Percentiles rank a stretch among this genome's conserved stretches.
phyloP scores from a whole-genome alignment of 352 stramenopile species.

The Phytophthora sojae region DNA sequence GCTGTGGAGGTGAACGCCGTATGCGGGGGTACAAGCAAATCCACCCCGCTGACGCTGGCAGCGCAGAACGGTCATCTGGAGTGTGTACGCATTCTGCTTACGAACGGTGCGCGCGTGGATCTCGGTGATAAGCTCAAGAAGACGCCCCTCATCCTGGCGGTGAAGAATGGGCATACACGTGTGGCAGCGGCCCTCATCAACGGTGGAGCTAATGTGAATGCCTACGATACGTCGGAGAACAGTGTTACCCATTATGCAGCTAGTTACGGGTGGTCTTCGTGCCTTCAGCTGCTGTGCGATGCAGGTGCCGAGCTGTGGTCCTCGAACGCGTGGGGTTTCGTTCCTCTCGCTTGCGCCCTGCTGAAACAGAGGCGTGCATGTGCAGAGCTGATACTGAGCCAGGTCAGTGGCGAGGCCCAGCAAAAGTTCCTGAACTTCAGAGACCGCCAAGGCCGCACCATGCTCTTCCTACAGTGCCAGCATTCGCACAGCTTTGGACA shows the following conservation, averaged over 20 bases:
- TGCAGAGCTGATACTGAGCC: slow-evolving; percentile 72
- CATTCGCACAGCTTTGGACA: slow-evolving; percentile 68
- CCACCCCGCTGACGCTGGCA: slow-evolving; percentile 66
- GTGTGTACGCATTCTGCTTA: slow-evolving; percentile 59
- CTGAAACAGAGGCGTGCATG: slow-evolving; percentile 66
- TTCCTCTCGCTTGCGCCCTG: slow-evolving; percentile 72
- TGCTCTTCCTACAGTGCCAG: slow-evolving; percentile 85
- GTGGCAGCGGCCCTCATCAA: slow-evolving; percentile 72
- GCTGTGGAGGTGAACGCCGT: slow-evolving; percentile 64
- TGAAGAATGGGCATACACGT: slow-evolving; percentile 76
- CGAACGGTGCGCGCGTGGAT: slow-evolving; percentile 66
- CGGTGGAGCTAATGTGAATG: slow-evolving; percentile 75
- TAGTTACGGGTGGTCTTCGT: slow-evolving; percentile 79
- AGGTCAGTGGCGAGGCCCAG: slow-evolving; percentile 50
- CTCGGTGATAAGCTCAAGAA: slow-evolving; percentile 80
- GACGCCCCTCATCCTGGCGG: slow-evolving; percentile 75
- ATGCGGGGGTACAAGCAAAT: slow-evolving; percentile 48
- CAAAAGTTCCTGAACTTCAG: slow-evolving; percentile 76
- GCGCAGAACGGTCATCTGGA: slow-evolving; percentile 65
- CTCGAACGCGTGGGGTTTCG: slow-evolving; percentile 79
- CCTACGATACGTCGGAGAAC: slow-evolving; percentile 80
- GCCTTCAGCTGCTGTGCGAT: slow-evolving; percentile 61
- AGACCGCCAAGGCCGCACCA: slow-evolving; percentile 76
- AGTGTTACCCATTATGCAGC: slow-evolving; percentile 80
- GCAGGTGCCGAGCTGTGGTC: slow-evolving; percentile 72